phyloP scores from a whole-genome alignment of 2,329 filamentous ascomycete species.

The Endoconidiophora polonica region DNA sequence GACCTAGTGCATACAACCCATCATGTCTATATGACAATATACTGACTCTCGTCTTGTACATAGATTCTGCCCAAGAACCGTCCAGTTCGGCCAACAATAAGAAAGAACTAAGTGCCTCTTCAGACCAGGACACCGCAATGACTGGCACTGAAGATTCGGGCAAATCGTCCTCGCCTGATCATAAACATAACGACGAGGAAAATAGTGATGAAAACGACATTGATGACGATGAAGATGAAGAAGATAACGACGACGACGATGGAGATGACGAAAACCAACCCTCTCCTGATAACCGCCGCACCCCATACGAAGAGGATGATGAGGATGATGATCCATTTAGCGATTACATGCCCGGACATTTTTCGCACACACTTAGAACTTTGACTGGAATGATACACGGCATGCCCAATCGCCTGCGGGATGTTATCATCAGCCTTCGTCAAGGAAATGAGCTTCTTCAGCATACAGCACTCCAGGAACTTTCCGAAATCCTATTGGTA shows the following conservation, averaged over 20 bases:
- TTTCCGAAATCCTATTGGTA: slow-evolving; percentile 83
- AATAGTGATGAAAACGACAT: slow-evolving; percentile 3
- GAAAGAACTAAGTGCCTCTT: slow-evolving; percentile 35
- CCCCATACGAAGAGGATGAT: slow-evolving; percentile 33
- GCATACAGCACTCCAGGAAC: slow-evolving; percentile 77
- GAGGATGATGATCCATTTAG: slow-evolving; percentile 50
- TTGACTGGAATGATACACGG: slow-evolving; percentile 86
- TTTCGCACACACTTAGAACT: slow-evolving; percentile 70
- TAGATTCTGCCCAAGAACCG: slow-evolving; percentile 14
- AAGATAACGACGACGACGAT: slow-evolving; percentile 47
- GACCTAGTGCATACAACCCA: too few species aligned
- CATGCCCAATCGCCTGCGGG: slow-evolving; percentile 61
- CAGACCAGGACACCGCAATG: slow-evolving; percentile 53
- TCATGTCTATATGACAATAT: neutral
- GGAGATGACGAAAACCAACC: slow-evolving; percentile 39
- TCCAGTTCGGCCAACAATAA: slow-evolving; percentile 29
- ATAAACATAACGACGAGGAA: slow-evolving; percentile 15
- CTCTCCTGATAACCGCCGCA: neutral
- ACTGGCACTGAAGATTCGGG: slow-evolving; percentile 45
- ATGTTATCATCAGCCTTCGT: slow-evolving; percentile 58
- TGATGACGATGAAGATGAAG: slow-evolving; percentile 29
- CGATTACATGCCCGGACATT: slow-evolving; percentile 42
- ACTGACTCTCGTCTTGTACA: neutral
- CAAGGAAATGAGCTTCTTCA: slow-evolving; percentile 81
- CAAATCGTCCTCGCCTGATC: slow-evolving; percentile 25